Base-by-base conservation (phyloP, 2,329 filamentous ascomycete genomes). In the Pyricularia grisea region DNA sequence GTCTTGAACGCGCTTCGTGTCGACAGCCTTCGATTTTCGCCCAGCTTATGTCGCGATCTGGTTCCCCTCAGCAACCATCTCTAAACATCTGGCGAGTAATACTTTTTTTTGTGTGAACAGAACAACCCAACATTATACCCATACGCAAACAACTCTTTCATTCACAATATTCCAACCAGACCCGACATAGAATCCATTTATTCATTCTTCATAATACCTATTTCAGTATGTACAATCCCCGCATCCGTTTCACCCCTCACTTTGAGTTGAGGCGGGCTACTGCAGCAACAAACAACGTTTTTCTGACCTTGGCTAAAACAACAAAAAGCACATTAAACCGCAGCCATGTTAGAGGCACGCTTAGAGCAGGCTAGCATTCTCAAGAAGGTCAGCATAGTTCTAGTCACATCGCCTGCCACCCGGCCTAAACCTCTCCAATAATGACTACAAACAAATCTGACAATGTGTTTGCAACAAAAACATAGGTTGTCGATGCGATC, bases 401-500 rank as follows among this genome's bases (percentile, higher is more conserved):
- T 55, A 27, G 65, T 58, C n/a, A 17, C 17, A 3, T 69, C 23
- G 9, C 11, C 50, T 65, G 3, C 23, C 4, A 23, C 20, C 33
- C 28, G 11, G 25, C 20, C 30, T 9, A 33, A 12, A 5, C 28
- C 12, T 36, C 14, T 27, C 23, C 5, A 6, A 27, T 2, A 9
- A 33, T 33, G 28, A 17, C 3, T 25, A 27, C 33, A 36, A 20
- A 36, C 14, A 28, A 11, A 55, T 20, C 31, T 50, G 65, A 67
- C 65, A 30, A 12, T 36, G 23, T 27, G 31, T 33, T 33, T 27
- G n/a, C 17, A 20, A 28, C 11, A 27, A 11, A 42, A 65, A 27
- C 6, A 23, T 74, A 97, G 93, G 92, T 98, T 72, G 94, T 99
- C 77, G 96, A 99, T 79, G 93, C 96, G 75, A 97, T 99, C 89